Evolutionary conservation across 495 filamentous ascomycete genomes (phyloP), one percentile per base, ranked within the genome.

Genomic region (Tuber calosporum): DNA sequence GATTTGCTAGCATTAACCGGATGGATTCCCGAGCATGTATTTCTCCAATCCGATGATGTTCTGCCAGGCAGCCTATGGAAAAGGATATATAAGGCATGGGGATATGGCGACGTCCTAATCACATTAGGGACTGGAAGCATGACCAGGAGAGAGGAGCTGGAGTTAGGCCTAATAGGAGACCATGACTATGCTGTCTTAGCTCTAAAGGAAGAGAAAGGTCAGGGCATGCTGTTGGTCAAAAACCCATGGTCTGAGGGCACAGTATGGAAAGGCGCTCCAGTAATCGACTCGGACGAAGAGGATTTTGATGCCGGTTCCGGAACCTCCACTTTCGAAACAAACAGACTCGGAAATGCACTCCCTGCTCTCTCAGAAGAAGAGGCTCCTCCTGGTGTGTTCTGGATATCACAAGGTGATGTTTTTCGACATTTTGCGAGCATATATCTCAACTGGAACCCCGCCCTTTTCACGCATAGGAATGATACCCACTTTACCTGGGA

Each of bases 381-480:
- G 40, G 42, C 67, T 41, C 66, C 72, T 9, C 73, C 91, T 22
- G 93, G 94, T 13, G 89, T 88, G 37, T 97, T 98, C 81, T 97
- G 95, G 94, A 97, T 98, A 84, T 88, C 89, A 39, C 87, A 93
- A 48, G 90, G 93, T 71, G 90, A 92, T 69, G 88, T 97, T 9
- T 86, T 93, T 41, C 93, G 95, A 77, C 88, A 95, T 79, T 99
- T 97, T 76, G 92, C 97, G 74, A 96, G 94, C 37, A 86, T 98
- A 40, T 99, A 98, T 82, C 84, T 98, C 66, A 99, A 97, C 82
- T 99, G 96, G 96, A 97, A 96, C 78, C 94, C 96, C 8, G 87
- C 86, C 2, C 84, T 97, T 11, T 99, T 99, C 83, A 84, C 83
- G 19, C 83, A 90, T 76, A 89, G 92, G 39, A 88, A 97, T 81